Percentiles rank a stretch among this genome's conserved stretches.
Conservation (phyloP, 208 protist species). For the Jaenimonas drosophilae region DNA sequence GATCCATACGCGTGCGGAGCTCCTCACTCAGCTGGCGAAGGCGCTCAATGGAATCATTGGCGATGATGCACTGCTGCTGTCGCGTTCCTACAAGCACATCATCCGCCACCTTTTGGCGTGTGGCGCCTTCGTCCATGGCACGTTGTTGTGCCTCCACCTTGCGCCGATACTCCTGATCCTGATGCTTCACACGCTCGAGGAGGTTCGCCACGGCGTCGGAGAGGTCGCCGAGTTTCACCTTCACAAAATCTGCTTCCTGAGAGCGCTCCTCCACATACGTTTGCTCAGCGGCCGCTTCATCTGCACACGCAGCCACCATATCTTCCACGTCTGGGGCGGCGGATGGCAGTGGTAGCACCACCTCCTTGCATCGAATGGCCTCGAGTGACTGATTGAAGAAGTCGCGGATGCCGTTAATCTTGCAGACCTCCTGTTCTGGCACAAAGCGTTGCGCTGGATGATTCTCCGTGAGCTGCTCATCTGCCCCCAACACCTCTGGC, state of each 20-base stretch:
- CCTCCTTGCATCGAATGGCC: constrained; percentile 7
- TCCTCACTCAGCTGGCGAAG: constrained; percentile 32
- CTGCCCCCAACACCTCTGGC: constrained; percentile 9
- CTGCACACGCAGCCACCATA: neutral
- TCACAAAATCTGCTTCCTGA: neutral
- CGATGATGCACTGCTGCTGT: constrained; percentile 15
- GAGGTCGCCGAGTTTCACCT: constrained; percentile 10
- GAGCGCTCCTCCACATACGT: neutral
- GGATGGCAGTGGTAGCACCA: neutral
- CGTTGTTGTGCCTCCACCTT: constrained; percentile 32
- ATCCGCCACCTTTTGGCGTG: constrained; percentile 54
- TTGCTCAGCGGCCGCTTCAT: neutral
- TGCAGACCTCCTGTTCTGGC: constrained; percentile 4
- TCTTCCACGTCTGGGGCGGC: neutral
- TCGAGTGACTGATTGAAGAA: constrained; percentile 11
- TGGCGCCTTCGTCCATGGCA: constrained; percentile 36
- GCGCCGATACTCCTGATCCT: constrained; percentile 13
- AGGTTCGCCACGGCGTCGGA: constrained; percentile 17
- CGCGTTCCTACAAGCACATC: constrained; percentile 31
- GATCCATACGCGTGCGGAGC: constrained; percentile 46
- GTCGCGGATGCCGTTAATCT: constrained; percentile 3
- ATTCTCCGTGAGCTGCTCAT: constrained; percentile 6
- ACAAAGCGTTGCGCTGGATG: constrained; percentile 3
- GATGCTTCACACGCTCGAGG: constrained; percentile 21
- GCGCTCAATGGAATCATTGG: constrained; percentile 21